Percentiles rank a stretch among this genome's conserved stretches.
Conservation (phyloP, 202 grass and related monocot species). For the Eragrostis tef region DNA sequence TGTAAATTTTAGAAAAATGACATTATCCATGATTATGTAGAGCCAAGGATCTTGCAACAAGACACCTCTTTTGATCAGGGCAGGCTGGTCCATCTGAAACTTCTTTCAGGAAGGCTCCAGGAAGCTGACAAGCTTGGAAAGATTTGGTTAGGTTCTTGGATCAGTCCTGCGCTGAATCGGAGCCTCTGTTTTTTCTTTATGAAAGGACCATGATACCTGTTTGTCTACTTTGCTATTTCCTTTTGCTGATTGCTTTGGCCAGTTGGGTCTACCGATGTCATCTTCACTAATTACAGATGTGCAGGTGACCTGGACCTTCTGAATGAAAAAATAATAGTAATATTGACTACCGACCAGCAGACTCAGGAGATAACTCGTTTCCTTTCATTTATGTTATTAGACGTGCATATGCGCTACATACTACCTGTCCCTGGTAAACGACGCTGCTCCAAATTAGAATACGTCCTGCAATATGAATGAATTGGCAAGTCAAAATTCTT, state of each 20-base stretch:
- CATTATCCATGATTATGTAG: background rate
- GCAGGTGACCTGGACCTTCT: background rate
- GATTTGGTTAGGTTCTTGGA: slow-evolving; percentile 4
- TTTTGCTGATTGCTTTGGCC: slow-evolving; percentile 7
- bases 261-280: background rate
- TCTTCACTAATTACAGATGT: background rate
- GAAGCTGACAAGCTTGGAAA: slow-evolving; percentile 39
- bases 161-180: background rate
- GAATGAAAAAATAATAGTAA: background rate
- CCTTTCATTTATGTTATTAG: background rate
- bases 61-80: slow-evolving; percentile 5
- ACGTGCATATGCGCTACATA: background rate
- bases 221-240: slow-evolving; percentile 31
- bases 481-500: no score
- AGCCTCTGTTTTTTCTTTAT: slow-evolving; percentile 15
- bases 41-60: slow-evolving; percentile 16
- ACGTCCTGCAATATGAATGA: no score
- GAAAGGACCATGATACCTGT: slow-evolving; percentile 42
- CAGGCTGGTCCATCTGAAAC: background rate
- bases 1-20: slow-evolving; percentile 27
- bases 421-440: background rate
- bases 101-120: slow-evolving; percentile 40
- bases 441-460: no score
- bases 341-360: background rate
- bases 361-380: background rate